Base-by-base conservation (phyloP, 1,139 yeast species). In the Taphrina wiesneri region DNA sequence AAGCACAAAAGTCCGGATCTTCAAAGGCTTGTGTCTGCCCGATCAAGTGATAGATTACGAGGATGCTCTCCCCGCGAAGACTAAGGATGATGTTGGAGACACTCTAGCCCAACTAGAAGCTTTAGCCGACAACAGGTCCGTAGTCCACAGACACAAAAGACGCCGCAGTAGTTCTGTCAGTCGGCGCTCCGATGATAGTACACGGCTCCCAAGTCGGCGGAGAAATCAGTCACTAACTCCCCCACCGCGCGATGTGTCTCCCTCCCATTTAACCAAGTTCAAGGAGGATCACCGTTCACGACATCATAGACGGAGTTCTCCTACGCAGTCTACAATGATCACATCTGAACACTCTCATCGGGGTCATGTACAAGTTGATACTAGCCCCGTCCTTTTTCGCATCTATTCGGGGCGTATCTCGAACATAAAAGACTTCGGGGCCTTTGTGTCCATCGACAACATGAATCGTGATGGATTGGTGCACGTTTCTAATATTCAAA, bases 391-490 rank as follows among this genome's bases (percentile, higher is more conserved):
- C 25, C 26, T 45, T 9, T 83, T 83, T 25, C 74, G 78, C 28
- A 76, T 88, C 0, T 86, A 86, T 72, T 75, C 75, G 49, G 97
- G 96, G 0, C 76, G 71, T 26, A 87, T 92, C 0, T 79, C 80
- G 51, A 83, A 83, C 57, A 73, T 89, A 3, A 84, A 86, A 25
- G 75, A 82, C 1, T 92, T 85, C 75, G 98, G 99, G 0, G 96
- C 91, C 0, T 92, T 93, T 74, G 83, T 91, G 0, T 74, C 83
- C 5, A 70, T 86, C 41, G 75, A 73, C 3, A 83, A 81, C 43
- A 70, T 78, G 52, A 68, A 74, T 73, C 69, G 76, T 53, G 85
- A 82, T 49, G 97, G 96, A 0, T 78, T 92, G 30, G 86, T 93
- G 54, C 97, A 92, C 74, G 81, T 89, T 0, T 88, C 96, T 0